These are phyloP conservation scores for Populus hybrid DNA, from an alignment of 441 rosid genomes.

Conservation along the genomic window DNA sequence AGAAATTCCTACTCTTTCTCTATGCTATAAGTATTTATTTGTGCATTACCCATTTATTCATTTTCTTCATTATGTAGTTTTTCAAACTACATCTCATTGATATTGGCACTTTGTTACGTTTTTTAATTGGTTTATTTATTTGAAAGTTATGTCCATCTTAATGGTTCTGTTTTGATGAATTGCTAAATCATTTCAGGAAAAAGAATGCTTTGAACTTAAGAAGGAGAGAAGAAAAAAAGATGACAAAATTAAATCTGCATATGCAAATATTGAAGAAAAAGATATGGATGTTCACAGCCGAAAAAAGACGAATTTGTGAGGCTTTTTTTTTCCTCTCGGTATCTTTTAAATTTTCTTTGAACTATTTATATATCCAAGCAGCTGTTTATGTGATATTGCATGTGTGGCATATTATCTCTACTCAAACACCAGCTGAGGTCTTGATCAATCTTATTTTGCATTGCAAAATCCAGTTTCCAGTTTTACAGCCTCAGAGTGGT, in stretches of 20 bases:
- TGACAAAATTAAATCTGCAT: conserved; percentile 19
- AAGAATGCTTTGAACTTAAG: conserved; percentile 51
- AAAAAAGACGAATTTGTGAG: conserved; percentile 38
- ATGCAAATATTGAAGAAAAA: conserved; percentile 22
- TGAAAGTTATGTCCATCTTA: too few relatives aligned
- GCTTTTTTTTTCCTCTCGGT: not conserved
- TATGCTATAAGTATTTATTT: not conserved
- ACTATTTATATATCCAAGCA: not conserved
- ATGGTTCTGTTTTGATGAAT: not conserved
- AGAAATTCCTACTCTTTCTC: not conserved
- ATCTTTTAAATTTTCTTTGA: not conserved
- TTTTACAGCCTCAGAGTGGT: not conserved
- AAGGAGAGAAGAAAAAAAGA: conserved; percentile 40
- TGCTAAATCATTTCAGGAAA: conserved; percentile 43
- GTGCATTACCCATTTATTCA: not conserved
- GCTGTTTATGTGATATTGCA: too few relatives aligned
- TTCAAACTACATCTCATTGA: not conserved
- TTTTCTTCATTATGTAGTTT: not conserved
- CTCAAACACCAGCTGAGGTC: too few relatives aligned
- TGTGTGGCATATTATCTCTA: not conserved
- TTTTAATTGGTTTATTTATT: not conserved
- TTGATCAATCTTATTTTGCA: not conserved
- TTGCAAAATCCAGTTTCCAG: not conserved
- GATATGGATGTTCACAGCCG: conserved; percentile 17
- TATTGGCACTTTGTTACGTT: not conserved